Base-by-base conservation (phyloP, 2,329 filamentous ascomycete species). In the Phoma sp. region DNA sequence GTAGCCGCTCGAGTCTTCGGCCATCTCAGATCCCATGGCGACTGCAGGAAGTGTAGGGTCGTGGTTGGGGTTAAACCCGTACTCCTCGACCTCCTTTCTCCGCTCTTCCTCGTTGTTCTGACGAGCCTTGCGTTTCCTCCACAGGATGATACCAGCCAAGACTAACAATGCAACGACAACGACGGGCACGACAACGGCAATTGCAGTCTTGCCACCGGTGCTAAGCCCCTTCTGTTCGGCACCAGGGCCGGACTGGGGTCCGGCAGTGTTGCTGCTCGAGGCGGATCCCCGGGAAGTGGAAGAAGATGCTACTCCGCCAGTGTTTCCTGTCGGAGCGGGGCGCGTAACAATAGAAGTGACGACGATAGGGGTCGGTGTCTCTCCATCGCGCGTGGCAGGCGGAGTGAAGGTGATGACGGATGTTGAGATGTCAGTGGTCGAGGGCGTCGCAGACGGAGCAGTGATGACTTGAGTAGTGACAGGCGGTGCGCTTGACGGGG, bases 61-160 rank as follows among this genome's bases (percentile, higher is more conserved):
- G 56, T 92, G 88, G 76, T 98, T 98, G n/a, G 95, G 95, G 74
- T 98, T 98, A 81, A 93, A 98, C 26, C 90, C 89, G 73, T 98
- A 98, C 72, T 98, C 95, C 74, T 98, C 93, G 10, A 97, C 92
- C 76, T 99, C 95, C 78, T 97, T 97, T 60, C 93, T 86, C 43
- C 95, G 86, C 67, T 93, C 87, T 72, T 97, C 95, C 70, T 95
- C 92, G 12, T 89, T 90, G 59, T 87, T 86, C 80, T 92, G 95
- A 60, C 88, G 87, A 67, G 90, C 87, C 79, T 96, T 96, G 59
- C 92, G 89, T 78, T 87, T 92, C 72, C 91, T 87, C 92, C 92
- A 99, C 69, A 93, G 86, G 74, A 90, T 92, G 23, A 97, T 81
- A 6, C 87, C 90, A 3, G 85, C 86, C 7, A 93, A 76, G 2